Conservation (phyloP, 1,139 yeast genomes). For the Candida labiduridarum region DNA sequence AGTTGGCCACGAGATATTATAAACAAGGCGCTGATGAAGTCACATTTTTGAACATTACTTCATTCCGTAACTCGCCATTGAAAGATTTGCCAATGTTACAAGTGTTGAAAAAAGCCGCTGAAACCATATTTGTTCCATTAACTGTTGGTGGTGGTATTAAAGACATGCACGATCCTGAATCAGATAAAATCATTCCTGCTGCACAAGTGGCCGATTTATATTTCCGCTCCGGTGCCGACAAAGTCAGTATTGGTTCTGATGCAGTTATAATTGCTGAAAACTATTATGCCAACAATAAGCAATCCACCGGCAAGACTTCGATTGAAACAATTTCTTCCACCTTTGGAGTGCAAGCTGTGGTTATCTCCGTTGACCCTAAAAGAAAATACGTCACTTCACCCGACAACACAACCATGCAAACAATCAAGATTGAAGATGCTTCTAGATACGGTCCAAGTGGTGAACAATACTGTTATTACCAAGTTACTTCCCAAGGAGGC, state of each 20-base stretch:
- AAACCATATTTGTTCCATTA: conserved; percentile 90
- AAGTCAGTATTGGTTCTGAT: conserved; percentile 96
- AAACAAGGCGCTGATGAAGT: conserved; percentile 96
- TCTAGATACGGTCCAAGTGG: conserved; percentile 77
- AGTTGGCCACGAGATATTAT: conserved; percentile 86
- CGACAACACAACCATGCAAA: conserved; percentile 56
- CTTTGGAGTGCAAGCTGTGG: conserved; percentile 96
- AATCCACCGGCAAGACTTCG: conserved; percentile 74
- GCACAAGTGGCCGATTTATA: conserved; percentile 87
- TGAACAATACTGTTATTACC: conserved; percentile 86
- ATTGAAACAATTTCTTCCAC: conserved; percentile 89
- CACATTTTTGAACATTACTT: conserved; percentile 90
- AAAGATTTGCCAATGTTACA: conserved; percentile 94
- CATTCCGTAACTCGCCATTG: conserved; percentile 90
- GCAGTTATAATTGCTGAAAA: conserved; percentile 90
- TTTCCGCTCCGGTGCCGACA: conserved; percentile 96
- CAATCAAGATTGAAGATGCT: conserved; percentile 48
- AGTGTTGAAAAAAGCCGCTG: conserved; percentile 79
- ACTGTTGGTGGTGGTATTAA: conserved; percentile 98
- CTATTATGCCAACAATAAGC: conserved; percentile 59
- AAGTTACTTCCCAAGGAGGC: conserved; percentile 96
- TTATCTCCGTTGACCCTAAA: conserved; percentile 94
- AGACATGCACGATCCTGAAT: conserved; percentile 80
- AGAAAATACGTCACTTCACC: conserved; percentile 73
- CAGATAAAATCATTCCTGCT: conserved; percentile 75